phyloP scores from a whole-genome alignment of 306 rosid species.

The Prosopis cineraria region DNA sequence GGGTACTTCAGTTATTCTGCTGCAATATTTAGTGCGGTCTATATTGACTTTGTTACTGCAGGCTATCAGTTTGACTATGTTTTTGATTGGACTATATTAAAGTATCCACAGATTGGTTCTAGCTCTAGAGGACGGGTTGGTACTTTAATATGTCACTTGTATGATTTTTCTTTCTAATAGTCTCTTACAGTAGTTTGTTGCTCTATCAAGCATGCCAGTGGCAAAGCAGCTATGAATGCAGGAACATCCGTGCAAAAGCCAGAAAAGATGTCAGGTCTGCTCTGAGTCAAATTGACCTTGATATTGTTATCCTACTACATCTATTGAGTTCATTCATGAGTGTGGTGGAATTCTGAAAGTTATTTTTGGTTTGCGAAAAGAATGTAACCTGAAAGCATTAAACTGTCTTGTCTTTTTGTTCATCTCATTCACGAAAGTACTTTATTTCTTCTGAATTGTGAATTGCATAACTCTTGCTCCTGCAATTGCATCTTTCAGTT shows the following conservation, averaged over 20 bases:
- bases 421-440: conserved; percentile 19
- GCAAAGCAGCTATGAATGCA: conserved; percentile 69
- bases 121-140: conserved; percentile 83
- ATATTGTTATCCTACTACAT: conserved; percentile 30
- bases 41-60: conserved; percentile 46
- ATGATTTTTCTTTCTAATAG: conserved; percentile 18
- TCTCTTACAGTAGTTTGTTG: conserved; percentile 43
- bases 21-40: conserved; percentile 8
- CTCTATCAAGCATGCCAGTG: conserved; percentile 66
- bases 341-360: conserved; percentile 14
- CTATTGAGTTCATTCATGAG: neutral
- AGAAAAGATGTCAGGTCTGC: conserved; percentile 79
- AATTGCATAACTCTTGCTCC: conserved; percentile 24
- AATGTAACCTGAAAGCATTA: conserved; percentile 5
- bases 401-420: conserved; percentile 21
- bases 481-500: conserved; percentile 57
- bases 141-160: conserved; percentile 29
- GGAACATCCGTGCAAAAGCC: conserved; percentile 88
- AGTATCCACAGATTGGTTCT: conserved; percentile 79
- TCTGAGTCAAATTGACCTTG: conserved; percentile 26
- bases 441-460: neutral
- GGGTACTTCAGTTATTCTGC: conserved; percentile 25
- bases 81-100: conserved; percentile 89
- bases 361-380: conserved; percentile 19
- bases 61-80: conserved; percentile 92